phyloP scores from a whole-genome alignment of 768 basidiomycete species.

The Panaeolus papilionaceus region DNA sequence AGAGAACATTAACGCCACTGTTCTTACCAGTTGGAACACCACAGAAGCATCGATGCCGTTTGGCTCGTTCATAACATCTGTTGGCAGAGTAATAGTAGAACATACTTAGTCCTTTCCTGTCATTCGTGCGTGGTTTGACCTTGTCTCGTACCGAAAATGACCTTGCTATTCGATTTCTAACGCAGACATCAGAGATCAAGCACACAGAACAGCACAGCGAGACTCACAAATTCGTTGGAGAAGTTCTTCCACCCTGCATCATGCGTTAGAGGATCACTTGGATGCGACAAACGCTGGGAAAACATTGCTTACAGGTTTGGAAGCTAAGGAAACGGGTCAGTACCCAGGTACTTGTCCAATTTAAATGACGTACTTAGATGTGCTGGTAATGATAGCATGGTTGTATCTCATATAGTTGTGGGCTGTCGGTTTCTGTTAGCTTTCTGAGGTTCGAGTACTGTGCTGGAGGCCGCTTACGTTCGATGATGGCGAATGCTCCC shows the following conservation, averaged over 20 bases:
- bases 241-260: slow-evolving; percentile 62
- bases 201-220: background rate
- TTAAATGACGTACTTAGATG: slow-evolving; percentile 45
- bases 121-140: too few species aligned
- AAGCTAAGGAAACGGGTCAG: slow-evolving; percentile 39
- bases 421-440: slow-evolving; percentile 35
- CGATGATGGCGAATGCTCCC: slow-evolving; percentile 61
- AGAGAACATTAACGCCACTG: background rate
- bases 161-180: slow-evolving; percentile 53
- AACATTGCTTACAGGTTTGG: slow-evolving; percentile 47
- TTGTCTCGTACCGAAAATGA: slow-evolving; percentile 55
- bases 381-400: slow-evolving; percentile 54
- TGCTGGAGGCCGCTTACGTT: slow-evolving; percentile 44
- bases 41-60: slow-evolving; percentile 58
- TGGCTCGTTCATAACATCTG: slow-evolving; percentile 71
- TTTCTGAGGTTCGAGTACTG: slow-evolving; percentile 2
- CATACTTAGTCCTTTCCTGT: too few species aligned
- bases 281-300: background rate
- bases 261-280: background rate
- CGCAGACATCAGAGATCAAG: background rate
- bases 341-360: background rate
- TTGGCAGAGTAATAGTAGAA: background rate
- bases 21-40: slow-evolving; percentile 55
- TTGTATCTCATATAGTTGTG: slow-evolving; percentile 72
- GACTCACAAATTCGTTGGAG: slow-evolving; percentile 57